phyloP scores from a whole-genome alignment of 768 basidiomycete species.

The Pholiota conissans region DNA sequence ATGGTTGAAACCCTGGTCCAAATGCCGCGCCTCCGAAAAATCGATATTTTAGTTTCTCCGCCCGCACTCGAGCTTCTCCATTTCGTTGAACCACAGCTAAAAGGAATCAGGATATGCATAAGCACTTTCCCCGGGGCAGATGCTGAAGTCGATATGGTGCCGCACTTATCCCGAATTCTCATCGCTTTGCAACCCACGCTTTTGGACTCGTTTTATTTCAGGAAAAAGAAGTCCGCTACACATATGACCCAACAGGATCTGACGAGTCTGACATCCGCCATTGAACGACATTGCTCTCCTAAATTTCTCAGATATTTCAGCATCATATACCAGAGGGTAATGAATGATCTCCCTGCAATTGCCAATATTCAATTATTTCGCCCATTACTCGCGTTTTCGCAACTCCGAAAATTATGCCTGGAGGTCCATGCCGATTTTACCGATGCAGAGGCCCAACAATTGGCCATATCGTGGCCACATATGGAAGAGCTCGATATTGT shows the following conservation, averaged over 20 bases:
- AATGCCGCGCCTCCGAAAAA: slow-evolving; percentile 2
- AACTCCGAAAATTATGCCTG: slow-evolving; percentile 2
- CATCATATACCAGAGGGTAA: not conserved
- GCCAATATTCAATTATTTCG: not conserved
- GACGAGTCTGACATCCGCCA: no score
- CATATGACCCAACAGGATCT: no score
- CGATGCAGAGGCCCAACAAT: slow-evolving; percentile 7
- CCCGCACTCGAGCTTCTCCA: not conserved
- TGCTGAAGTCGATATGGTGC: no score
- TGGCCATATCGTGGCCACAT: slow-evolving; percentile 11
- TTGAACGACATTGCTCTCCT: not conserved
- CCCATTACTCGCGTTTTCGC: slow-evolving; percentile 6
- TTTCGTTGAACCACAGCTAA: not conserved
- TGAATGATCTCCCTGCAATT: not conserved
- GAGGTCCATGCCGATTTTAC: slow-evolving; percentile 3
- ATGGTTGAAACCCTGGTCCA: not conserved
- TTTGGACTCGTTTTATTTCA: no score
- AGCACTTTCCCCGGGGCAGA: no score
- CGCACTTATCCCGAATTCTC: no score
- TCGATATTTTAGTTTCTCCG: not conserved
- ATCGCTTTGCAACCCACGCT: no score
- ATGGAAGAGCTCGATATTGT: slow-evolving; percentile 1
- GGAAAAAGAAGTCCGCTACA: no score
- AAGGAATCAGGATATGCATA: no score
- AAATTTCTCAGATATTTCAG: not conserved